These are phyloP conservation scores for Solanum raphanifolium DNA, from an alignment of 257 asterid genomes.

Conservation along the genomic window DNA sequence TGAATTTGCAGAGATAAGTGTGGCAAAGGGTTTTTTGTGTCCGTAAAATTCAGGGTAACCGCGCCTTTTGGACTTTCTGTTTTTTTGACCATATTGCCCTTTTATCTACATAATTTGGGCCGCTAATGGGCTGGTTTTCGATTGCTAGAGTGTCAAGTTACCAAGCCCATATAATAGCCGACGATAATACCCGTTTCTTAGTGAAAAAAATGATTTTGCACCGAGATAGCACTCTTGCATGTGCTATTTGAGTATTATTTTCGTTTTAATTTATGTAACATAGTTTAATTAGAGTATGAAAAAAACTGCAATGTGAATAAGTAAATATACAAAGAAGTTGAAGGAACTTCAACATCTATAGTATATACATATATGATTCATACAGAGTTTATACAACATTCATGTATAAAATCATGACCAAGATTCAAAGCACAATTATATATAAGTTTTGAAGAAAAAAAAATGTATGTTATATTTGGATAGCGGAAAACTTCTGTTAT, in stretches of 20 bases:
- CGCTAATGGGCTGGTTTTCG: neutral
- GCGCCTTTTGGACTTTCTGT: neutral
- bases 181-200: neutral
- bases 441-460: neutral
- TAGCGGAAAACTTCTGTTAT: too few species aligned
- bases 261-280: too few species aligned
- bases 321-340: too few species aligned
- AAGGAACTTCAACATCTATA: neutral
- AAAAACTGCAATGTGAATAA: neutral
- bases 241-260: too few species aligned
- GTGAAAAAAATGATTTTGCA: neutral
- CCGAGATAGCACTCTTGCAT: neutral
- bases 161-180: neutral
- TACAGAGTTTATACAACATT: neutral
- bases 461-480: neutral
- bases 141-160: neutral
- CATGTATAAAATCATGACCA: neutral
- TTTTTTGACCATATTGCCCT: neutral
- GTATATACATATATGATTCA: too few species aligned
- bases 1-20: conserved; percentile 20
- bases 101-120: neutral
- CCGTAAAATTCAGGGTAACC: neutral
- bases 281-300: too few species aligned
- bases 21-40: conserved; percentile 11
- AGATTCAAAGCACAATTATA: neutral